Percentiles rank a stretch among this genome's conserved stretches.
These are phyloP conservation scores for Macrolepiota fuliginosa DNA, from an alignment of 768 basidiomycete species.

Conservation along the genomic window DNA sequence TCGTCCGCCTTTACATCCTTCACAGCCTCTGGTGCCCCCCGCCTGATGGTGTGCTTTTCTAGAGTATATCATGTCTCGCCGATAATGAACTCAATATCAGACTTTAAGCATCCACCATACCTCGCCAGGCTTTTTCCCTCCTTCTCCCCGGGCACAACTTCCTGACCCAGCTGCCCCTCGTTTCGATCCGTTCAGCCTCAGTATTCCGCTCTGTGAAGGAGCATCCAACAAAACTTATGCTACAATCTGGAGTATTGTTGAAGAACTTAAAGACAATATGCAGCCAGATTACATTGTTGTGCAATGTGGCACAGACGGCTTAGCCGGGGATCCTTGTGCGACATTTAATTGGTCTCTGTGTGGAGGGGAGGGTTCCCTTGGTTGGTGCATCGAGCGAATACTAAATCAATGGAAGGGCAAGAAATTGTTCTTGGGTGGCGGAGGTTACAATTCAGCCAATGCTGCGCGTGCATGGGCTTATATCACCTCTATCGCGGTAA, in stretches of 20 bases:
- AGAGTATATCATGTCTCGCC: not conserved
- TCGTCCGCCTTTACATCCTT: slow-evolving; percentile 61
- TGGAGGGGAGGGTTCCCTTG: slow-evolving; percentile 55
- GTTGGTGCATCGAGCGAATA: slow-evolving; percentile 61
- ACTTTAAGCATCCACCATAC: slow-evolving; percentile 86
- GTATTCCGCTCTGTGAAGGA: slow-evolving; percentile 74
- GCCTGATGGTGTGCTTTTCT: not conserved
- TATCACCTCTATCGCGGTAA: slow-evolving; percentile 72
- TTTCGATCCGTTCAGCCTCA: slow-evolving; percentile 70
- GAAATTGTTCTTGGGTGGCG: slow-evolving; percentile 76
- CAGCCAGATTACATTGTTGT: slow-evolving; percentile 76
- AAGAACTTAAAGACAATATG: slow-evolving; percentile 58
- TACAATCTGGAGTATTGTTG: slow-evolving; percentile 63
- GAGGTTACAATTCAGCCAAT: slow-evolving; percentile 83
- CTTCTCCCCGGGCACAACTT: slow-evolving; percentile 48
- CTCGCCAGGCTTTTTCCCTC: slow-evolving; percentile 82
- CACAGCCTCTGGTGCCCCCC: slow-evolving; percentile 47
- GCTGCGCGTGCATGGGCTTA: slow-evolving; percentile 86
- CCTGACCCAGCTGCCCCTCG: slow-evolving; percentile 30
- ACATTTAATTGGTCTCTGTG: slow-evolving; percentile 72
- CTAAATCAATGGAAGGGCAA: slow-evolving; percentile 55
- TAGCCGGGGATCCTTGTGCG: slow-evolving; percentile 80
- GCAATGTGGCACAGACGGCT: slow-evolving; percentile 85
- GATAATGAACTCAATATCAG: slow-evolving; percentile 26
- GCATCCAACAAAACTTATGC: slow-evolving; percentile 62